Evolutionary conservation across 352 stramenopile genomes (phyloP).

Genomic region (Phytophthora uliginosa): DNA sequence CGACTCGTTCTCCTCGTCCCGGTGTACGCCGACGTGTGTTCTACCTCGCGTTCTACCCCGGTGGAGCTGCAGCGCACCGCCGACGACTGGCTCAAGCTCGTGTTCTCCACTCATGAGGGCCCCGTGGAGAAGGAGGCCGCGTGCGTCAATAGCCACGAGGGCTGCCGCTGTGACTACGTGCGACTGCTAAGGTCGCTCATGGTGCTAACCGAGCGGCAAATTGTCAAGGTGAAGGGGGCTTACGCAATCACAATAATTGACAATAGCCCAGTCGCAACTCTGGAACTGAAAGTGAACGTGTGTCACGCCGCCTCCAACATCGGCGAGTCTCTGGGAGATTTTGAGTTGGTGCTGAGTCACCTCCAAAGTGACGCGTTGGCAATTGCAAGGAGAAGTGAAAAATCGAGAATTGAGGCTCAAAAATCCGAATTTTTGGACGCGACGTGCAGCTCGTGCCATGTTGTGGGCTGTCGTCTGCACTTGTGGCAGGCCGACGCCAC

Average conservation of each 20-base stretch:
- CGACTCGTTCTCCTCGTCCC: constrained; percentile 35
- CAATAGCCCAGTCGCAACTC: constrained; percentile 40
- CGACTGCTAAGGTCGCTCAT: constrained; percentile 49
- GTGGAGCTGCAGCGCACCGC: constrained; percentile 38
- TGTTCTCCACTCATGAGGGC: constrained; percentile 31
- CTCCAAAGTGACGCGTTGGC: constrained; percentile 53
- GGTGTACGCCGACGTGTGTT: constrained; percentile 31
- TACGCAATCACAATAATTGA: constrained; percentile 43
- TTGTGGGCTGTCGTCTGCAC: constrained; percentile 66
- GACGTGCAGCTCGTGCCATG: constrained; percentile 53
- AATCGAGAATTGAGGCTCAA: constrained; percentile 5
- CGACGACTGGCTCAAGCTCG: constrained; percentile 44
- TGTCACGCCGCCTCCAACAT: constrained; percentile 22
- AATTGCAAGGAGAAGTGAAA: constrained; percentile 24
- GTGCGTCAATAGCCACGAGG: constrained; percentile 48
- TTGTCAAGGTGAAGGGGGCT: constrained; percentile 41
- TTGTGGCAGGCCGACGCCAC: constrained; percentile 7
- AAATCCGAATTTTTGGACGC: constrained; percentile 33
- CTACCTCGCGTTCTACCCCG: background rate
- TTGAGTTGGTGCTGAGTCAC: constrained; percentile 63
- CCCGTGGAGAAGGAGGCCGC: constrained; percentile 41
- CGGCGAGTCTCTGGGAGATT: constrained; percentile 44
- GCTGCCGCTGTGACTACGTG: constrained; percentile 57
- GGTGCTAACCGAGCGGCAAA: constrained; percentile 46
- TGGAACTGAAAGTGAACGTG: constrained; percentile 54